These are phyloP conservation scores for Suillus discolor DNA, from an alignment of 768 basidiomycete species.

Conservation along the genomic window DNA sequence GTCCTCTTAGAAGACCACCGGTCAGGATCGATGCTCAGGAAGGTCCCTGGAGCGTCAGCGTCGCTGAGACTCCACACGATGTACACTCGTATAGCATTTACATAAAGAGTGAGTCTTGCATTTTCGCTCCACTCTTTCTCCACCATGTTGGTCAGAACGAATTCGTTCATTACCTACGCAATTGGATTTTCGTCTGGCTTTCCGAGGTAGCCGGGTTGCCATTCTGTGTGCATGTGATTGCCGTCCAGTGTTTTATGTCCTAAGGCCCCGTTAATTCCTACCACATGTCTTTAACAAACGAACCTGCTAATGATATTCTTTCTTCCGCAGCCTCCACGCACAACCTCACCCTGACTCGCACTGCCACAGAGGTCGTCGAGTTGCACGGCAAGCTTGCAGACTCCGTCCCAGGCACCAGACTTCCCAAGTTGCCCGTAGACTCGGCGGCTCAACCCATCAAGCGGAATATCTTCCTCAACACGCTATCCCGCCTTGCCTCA, in stretches of 20 bases:
- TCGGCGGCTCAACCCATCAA: slow-evolving; percentile 53
- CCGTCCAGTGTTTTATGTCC: slow-evolving; percentile 14
- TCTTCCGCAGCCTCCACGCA: slow-evolving; percentile 74
- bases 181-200: slow-evolving; percentile 22
- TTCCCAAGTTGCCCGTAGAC: slow-evolving; percentile 67
- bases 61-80: slow-evolving; percentile 83
- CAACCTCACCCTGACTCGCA: slow-evolving; percentile 84
- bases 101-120: slow-evolving; percentile 75
- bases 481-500: slow-evolving; percentile 81
- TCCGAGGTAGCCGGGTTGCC: slow-evolving; percentile 30
- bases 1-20: slow-evolving; percentile 47
- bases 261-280: slow-evolving; percentile 15
- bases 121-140: slow-evolving; percentile 26
- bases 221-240: slow-evolving; percentile 17
- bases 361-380: slow-evolving; percentile 75
- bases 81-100: slow-evolving; percentile 73
- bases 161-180: slow-evolving; percentile 21
- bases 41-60: slow-evolving; percentile 86
- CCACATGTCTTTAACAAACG: slow-evolving; percentile 18
- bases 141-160: slow-evolving; percentile 15
- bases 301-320: slow-evolving; percentile 32
- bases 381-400: slow-evolving; percentile 82
- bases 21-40: slow-evolving; percentile 74
- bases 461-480: slow-evolving; percentile 84
- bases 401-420: slow-evolving; percentile 52